phyloP scores from a whole-genome alignment of 1,284 basidiomycete genomes.

The Anthracocystis walkeri region DNA sequence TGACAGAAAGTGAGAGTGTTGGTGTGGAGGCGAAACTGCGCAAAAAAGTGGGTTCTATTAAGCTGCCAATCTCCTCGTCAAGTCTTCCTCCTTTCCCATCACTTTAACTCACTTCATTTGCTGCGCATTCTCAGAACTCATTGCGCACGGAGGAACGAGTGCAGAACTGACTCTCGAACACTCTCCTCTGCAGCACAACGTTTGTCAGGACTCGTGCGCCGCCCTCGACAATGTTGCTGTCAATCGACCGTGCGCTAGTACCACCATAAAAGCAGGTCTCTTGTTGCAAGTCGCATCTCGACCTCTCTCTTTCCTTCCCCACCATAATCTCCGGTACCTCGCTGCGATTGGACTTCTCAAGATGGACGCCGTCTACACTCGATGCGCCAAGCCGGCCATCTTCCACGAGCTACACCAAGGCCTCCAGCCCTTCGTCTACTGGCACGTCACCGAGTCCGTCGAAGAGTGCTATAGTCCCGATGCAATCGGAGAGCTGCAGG shows the following conservation, averaged over 20 bases:
- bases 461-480: constrained; percentile 30
- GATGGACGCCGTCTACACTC: constrained; percentile 22
- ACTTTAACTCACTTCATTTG: background rate
- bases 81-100: background rate
- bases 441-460: constrained; percentile 45
- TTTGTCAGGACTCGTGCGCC: background rate
- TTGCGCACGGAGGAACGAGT: background rate
- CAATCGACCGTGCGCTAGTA: background rate
- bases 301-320: background rate
- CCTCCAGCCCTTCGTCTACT: constrained; percentile 43
- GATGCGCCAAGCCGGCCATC: constrained; percentile 23
- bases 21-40: constrained; percentile 6
- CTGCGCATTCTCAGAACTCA: background rate
- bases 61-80: constrained; percentile 16
- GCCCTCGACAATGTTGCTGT: background rate
- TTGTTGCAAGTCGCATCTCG: background rate
- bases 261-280: background rate
- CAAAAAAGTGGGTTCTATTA: background rate
- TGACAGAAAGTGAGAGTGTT: background rate
- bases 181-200: no score
- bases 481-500: constrained; percentile 30
- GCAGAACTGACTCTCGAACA: background rate
- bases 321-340: background rate
- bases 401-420: constrained; percentile 24
- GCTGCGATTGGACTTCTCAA: background rate